Evolutionary conservation across 2,329 filamentous ascomycete species (phyloP).

Genomic region (Aureobasidium sp.): DNA sequence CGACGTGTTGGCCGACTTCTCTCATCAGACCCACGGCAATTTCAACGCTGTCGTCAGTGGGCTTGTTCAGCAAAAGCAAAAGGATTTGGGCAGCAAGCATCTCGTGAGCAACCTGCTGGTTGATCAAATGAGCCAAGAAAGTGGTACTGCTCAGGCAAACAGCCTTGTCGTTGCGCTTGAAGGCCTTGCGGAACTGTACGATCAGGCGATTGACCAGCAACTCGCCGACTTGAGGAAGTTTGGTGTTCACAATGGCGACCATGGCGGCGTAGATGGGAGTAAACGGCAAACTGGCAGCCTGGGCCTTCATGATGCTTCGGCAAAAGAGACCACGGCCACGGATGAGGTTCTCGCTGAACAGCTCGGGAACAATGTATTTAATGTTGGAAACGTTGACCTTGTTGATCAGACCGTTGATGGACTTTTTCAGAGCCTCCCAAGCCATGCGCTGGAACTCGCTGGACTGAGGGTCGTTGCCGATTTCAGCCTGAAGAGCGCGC

Average conservation of each 20-base stretch:
- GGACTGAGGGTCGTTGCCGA: constrained; percentile 83
- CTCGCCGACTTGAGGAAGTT: constrained; percentile 89
- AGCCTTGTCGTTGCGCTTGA: constrained; percentile 93
- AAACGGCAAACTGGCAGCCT: constrained; percentile 90
- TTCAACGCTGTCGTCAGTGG: constrained; percentile 94
- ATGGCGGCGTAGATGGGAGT: constrained; percentile 95
- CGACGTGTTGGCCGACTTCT: constrained; percentile 87
- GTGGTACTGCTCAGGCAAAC: constrained; percentile 89
- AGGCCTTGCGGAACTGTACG: constrained; percentile 89
- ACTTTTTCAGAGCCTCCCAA: constrained; percentile 98
- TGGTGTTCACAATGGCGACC: constrained; percentile 95
- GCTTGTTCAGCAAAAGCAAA: constrained; percentile 84
- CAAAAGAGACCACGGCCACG: constrained; percentile 89
- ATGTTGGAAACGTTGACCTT: constrained; percentile 98
- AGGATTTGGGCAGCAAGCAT: constrained; percentile 89
- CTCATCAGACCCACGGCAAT: constrained; percentile 90
- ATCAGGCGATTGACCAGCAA: constrained; percentile 77
- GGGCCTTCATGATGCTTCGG: constrained; percentile 95
- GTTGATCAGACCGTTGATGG: constrained; percentile 97
- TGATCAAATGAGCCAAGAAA: constrained; percentile 91
- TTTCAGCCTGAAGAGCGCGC: constrained; percentile 86
- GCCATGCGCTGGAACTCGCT: constrained; percentile 99
- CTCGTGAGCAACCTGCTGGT: constrained; percentile 92
- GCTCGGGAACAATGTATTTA: constrained; percentile 91
- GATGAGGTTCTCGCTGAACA: constrained; percentile 90